phyloP scores from a whole-genome alignment of 2,329 filamentous ascomycete species.

The Pezicula radicicola region DNA sequence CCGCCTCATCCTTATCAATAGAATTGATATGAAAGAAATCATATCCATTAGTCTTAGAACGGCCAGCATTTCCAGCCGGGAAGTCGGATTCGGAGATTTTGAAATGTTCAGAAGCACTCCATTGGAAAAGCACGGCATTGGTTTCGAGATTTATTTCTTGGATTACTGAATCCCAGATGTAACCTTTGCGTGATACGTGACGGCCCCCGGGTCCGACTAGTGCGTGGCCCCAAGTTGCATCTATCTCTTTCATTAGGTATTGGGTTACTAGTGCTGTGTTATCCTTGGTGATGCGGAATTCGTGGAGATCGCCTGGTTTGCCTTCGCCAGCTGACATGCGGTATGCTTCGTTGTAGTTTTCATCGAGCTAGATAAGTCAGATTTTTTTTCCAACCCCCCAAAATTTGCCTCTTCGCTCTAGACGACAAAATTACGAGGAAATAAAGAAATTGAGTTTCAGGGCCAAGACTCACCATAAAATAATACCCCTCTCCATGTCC shows the following conservation, averaged over 20 bases:
- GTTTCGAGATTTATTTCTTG: slow-evolving; percentile 49
- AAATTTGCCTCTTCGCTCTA: not conserved
- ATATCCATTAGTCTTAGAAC: slow-evolving; percentile 25
- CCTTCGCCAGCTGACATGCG: slow-evolving; percentile 22
- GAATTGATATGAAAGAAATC: slow-evolving; percentile 27
- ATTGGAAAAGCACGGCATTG: slow-evolving; percentile 45
- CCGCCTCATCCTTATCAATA: slow-evolving; percentile 32
- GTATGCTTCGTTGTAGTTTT: not conserved
- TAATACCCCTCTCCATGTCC: slow-evolving; percentile 1
- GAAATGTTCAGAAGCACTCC: slow-evolving; percentile 31
- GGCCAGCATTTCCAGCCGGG: not conserved
- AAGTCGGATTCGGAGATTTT: slow-evolving; percentile 5
- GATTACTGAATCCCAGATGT: slow-evolving; percentile 39
- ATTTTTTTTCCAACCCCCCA: not conserved
- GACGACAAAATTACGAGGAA: not conserved
- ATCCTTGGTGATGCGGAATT: slow-evolving; percentile 38
- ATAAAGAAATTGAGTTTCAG: not conserved
- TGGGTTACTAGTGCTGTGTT: slow-evolving; percentile 39
- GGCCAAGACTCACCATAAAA: not conserved
- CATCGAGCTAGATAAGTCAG: not conserved
- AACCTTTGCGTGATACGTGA: slow-evolving; percentile 25
- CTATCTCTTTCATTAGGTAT: slow-evolving; percentile 33
- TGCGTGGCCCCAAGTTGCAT: slow-evolving; percentile 14
- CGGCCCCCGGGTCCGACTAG: not conserved
- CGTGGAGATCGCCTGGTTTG: slow-evolving; percentile 38